Conservation (phyloP, 345 rosid species). For the Euphorbia pulcherrima region DNA sequence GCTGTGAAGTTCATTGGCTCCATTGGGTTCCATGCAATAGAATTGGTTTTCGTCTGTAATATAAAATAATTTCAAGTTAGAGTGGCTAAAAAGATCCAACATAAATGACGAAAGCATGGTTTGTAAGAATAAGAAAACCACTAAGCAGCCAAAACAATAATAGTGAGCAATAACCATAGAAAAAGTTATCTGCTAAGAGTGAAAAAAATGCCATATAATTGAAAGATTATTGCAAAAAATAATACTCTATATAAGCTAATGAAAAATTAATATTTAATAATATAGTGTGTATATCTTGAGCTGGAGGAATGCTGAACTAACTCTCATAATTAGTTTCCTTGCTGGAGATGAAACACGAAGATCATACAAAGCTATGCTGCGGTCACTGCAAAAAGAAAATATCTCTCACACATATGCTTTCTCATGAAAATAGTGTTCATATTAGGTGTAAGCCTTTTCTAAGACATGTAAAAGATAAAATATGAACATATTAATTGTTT, state of each 20-base stretch:
- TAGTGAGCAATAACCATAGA: background rate
- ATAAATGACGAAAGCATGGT: background rate
- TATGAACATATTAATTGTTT: too few species aligned
- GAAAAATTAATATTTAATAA: background rate
- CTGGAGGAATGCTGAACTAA: conserved; percentile 26
- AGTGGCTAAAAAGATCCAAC: background rate
- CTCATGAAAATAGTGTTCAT: background rate
- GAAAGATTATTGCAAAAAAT: background rate
- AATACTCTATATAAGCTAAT: background rate
- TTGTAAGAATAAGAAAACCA: background rate
- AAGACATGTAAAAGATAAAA: background rate
- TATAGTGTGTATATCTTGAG: background rate
- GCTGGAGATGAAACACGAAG: conserved; percentile 76
- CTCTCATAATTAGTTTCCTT: conserved; percentile 79
- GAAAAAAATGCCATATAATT: background rate
- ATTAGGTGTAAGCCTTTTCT: background rate
- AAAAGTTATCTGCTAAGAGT: background rate
- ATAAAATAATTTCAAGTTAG: conserved; percentile 14
- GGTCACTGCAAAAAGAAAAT: conserved; percentile 51
- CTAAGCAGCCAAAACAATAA: background rate
- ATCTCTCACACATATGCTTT: background rate
- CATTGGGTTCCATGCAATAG: conserved; percentile 96
- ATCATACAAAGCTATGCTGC: conserved; percentile 74
- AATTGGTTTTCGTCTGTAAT: conserved; percentile 79
- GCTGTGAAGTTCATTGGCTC: conserved; percentile 97